Evolutionary conservation across 805 yeast genomes (phyloP), one percentile per base, ranked within the genome.

Genomic region (Saturnispora serradocipensis): DNA sequence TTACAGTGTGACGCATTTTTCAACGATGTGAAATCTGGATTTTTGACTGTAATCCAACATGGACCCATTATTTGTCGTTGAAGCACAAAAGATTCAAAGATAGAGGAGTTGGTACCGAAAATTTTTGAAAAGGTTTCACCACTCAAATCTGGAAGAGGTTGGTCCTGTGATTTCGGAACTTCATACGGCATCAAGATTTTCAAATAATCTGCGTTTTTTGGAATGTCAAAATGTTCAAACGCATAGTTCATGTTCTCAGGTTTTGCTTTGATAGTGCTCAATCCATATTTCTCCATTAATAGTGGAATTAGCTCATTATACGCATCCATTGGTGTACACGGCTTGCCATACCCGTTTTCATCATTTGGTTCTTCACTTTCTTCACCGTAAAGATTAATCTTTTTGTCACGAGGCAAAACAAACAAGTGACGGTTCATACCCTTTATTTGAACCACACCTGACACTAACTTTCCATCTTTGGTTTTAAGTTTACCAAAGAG

Each of bases 31-130:
- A 86, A 84, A 55, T 83, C 81, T 46, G 83, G 84, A 48, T 78
- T 75, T 43, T 75, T 72, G 49, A 93, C 73, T 46, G 85, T 85
- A 49, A 93, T 71, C 99, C 99, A 93, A 65, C 98, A 89, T 3
- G 99, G 99, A 9, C 99, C 99, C 97, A 88, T 90, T 44, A 93
- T 75, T 58, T 84, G 82, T 59, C 86, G 75, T 65, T 84, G 88
- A 25, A 90, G 60, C 10, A 88, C 93, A 67, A 93, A 88, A 11
- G 87, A 75, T 70, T 93, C 99, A 65, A 93, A 89, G 24, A 87
- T 72, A 51, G 76, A 75, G 3, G 93, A 67, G 53, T 74, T 78
- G 3, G 87, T 74, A 47, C 98, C 98, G 69, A 89, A 88, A 2
- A 88, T 87, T 52, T 79, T 84, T 9, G 74, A 69, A 62, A 86